Base-by-base conservation (phyloP, 1,284 basidiomycete genomes). In the Peniophora sp. region DNA sequence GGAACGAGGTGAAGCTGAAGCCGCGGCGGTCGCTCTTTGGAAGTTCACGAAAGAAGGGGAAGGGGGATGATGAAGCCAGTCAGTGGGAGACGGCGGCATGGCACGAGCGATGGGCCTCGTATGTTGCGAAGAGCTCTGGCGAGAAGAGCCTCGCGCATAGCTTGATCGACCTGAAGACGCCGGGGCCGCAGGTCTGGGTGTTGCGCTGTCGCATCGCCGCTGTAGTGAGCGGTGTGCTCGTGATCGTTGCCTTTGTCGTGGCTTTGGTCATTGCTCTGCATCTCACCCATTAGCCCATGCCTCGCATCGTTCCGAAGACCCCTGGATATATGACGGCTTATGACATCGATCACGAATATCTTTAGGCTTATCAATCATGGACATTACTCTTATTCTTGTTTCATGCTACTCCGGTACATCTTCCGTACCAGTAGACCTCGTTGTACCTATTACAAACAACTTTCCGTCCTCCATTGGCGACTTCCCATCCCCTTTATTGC, bases 161-260 rank as follows among this genome's bases (percentile, higher is more conserved):
- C 57, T n/a, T 57, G 45, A 46, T 46, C 32, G 20, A 47, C 44
- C 37, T 53, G 55, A 49, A 57, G 54, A 35, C 48, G 52, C 41
- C 55, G 54, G 53, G 48, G 56, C 54, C 54, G 50, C 54, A 60
- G 41, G 55, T 60, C n/a, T 77, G 75, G 72, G 70, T 77, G 14
- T 54, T 54, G 18, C 62, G 74, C 9, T 76, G 76, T 58, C 68
- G 76, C 47, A 60, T 74, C 23, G 75, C 75, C 0, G 75, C 75
- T 20, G 60, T 68, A 24, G 53, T 61, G 47, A 72, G 74, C 49
- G 72, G 73, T 8, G 50, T 70, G 27, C 20, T 75, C 24, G 55
- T 78, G 3, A 39, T 64, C 20, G 56, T 63, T 3, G 68, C 60
- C 14, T 66, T 69, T 50, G 53, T 75, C 18, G 64, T 69, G 15